Conservation (phyloP, 257 asterid genomes). For the Knoxia roxburghii region DNA sequence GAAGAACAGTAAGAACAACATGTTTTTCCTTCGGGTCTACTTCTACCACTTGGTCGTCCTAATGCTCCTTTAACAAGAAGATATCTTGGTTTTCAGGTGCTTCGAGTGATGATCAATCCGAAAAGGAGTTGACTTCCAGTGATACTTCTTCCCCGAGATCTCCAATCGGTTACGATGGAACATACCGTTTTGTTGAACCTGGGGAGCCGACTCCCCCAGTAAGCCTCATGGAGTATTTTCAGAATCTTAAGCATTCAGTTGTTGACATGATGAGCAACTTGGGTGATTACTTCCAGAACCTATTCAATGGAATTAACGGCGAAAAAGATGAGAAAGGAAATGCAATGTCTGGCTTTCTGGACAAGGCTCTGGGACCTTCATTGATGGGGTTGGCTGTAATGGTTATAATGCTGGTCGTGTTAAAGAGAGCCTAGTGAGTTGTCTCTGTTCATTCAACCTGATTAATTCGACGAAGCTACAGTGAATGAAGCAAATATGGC, state of each 20-base stretch:
- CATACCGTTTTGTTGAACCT: constrained; percentile 15
- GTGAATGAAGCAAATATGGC: no score
- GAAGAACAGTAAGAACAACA: constrained; percentile 27
- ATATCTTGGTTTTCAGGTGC: constrained; percentile 2
- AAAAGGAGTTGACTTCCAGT: constrained; percentile 13
- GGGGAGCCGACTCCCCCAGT: not conserved
- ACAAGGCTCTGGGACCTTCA: constrained; percentile 38
- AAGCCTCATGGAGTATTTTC: constrained; percentile 10
- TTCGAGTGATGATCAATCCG: not conserved
- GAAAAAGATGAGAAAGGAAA: constrained; percentile 31
- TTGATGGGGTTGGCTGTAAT: constrained; percentile 62
- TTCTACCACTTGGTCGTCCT: not conserved
- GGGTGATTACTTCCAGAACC: constrained; percentile 47
- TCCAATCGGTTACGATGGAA: not conserved
- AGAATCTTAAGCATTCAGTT: constrained; percentile 39
- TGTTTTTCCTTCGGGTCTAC: not conserved
- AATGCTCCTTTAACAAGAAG: not conserved
- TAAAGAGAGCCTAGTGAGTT: constrained; percentile 22
- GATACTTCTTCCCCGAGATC: constrained; percentile 18
- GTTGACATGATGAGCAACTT: constrained; percentile 56
- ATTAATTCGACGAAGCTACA: constrained; percentile 30
- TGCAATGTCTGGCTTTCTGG: constrained; percentile 22
- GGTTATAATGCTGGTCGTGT: constrained; percentile 37
- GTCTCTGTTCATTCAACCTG: not conserved
- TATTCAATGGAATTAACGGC: constrained; percentile 43